Percentiles rank a stretch among this genome's conserved stretches.
These are phyloP conservation scores for Scutellaria baicalensis DNA, from an alignment of 257 asterid genomes.

Conservation along the genomic window DNA sequence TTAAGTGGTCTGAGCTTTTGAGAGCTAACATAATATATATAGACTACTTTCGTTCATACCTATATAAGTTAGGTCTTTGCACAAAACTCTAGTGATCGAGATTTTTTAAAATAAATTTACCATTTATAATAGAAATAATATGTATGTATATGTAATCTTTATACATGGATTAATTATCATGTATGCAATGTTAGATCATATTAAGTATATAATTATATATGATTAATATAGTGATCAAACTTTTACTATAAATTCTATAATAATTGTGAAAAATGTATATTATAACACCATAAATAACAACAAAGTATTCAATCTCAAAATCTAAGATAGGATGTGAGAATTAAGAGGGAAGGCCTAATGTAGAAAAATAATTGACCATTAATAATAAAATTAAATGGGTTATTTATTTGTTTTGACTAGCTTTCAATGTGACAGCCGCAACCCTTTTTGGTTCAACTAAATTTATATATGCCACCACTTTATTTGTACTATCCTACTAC, in stretches of 20 bases:
- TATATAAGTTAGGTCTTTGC: too few relatives aligned
- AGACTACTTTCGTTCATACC: too few relatives aligned
- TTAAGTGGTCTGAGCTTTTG: too few relatives aligned
- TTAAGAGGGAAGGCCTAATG: not conserved
- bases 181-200: not conserved
- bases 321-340: slow-evolving; percentile 16
- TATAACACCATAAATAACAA: not conserved
- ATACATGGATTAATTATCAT: not conserved
- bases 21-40: too few relatives aligned
- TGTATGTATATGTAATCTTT: too few relatives aligned
- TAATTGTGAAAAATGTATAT: too few relatives aligned
- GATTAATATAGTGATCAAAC: not conserved
- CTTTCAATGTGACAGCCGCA: slow-evolving; percentile 33
- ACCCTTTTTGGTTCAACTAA: not conserved
- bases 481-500: not conserved
- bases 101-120: too few relatives aligned
- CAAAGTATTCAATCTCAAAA: not conserved
- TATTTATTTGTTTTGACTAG: slow-evolving; percentile 19
- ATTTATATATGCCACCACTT: not conserved
- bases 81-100: too few relatives aligned
- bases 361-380: slow-evolving; percentile 3
- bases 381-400: not conserved
- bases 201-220: not conserved
- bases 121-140: too few relatives aligned
- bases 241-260: too few relatives aligned